These are phyloP conservation scores for Claviceps citrina DNA, from an alignment of 2,329 filamentous ascomycete genomes.

Conservation along the genomic window DNA sequence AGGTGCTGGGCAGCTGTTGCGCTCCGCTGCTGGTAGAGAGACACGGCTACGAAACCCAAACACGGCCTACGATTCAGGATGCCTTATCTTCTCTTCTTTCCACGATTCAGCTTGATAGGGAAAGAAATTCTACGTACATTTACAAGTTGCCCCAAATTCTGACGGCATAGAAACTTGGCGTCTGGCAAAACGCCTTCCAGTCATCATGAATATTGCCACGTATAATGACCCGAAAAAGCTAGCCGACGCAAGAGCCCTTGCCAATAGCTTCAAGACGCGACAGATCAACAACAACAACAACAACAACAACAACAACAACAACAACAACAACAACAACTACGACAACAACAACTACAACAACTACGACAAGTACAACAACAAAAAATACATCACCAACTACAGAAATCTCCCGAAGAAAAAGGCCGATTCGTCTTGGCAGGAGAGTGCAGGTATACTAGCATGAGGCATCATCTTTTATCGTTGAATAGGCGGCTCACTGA, in stretches of 20 bases:
- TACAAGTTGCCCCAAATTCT: neutral
- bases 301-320: too few species aligned
- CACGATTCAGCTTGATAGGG: neutral
- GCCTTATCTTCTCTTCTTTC: too few species aligned
- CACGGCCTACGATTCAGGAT: too few species aligned
- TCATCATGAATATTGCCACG: constrained; percentile 7
- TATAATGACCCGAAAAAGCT: constrained; percentile 15
- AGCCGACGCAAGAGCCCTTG: constrained; percentile 15
- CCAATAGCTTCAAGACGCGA: constrained; percentile 12
- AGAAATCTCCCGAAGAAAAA: neutral
- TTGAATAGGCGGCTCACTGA: neutral
- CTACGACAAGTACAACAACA: too few species aligned
- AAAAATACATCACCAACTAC: too few species aligned
- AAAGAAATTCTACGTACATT: neutral
- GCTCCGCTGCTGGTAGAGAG: neutral
- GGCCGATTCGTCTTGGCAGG: neutral
- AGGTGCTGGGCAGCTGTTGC: constrained; percentile 5
- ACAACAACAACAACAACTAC: too few species aligned
- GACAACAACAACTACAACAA: too few species aligned
- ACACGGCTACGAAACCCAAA: neutral
- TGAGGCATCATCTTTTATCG: neutral
- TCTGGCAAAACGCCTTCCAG: neutral
- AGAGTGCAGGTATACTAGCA: neutral
- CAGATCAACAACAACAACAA: constrained; percentile 3
- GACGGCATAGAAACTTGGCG: neutral